Evolutionary conservation across 2,329 filamentous ascomycete species (phyloP).

Genomic region (Bipolaris zeicola): DNA sequence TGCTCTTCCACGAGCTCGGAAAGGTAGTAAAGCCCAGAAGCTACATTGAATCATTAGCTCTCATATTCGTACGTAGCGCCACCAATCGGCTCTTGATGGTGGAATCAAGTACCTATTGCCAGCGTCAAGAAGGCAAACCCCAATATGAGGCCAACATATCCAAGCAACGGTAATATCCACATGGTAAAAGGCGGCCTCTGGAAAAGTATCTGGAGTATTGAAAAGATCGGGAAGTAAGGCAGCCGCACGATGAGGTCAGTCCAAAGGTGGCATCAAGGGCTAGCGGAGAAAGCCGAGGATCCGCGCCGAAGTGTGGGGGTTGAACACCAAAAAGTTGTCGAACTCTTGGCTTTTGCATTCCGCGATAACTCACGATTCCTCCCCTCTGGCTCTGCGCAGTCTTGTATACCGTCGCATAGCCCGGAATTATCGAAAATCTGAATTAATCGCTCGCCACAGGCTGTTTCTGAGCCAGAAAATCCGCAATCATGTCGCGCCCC

Average conservation of each 20-base stretch:
- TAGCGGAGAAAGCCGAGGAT: constrained; percentile 22
- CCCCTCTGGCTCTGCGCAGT: not conserved
- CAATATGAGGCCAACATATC: constrained; percentile 83
- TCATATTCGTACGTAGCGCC: not conserved
- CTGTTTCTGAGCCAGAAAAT: not conserved
- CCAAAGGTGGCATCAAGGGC: constrained; percentile 32
- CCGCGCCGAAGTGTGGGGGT: constrained; percentile 26
- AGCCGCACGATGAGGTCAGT: constrained; percentile 31
- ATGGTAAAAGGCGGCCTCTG: constrained; percentile 57
- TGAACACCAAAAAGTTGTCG: constrained; percentile 34
- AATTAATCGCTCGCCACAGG: not conserved
- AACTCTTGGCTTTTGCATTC: constrained; percentile 22
- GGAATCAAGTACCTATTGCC: constrained; percentile 71
- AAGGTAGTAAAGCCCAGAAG: constrained; percentile 97
- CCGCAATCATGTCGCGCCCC: constrained; percentile 83
- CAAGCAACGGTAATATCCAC: constrained; percentile 94
- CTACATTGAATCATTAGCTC: constrained; percentile 51
- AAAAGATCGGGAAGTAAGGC: constrained; percentile 10
- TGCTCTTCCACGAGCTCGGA: constrained; percentile 98
- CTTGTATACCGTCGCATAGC: not conserved
- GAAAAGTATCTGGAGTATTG: constrained; percentile 4
- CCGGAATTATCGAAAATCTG: not conserved
- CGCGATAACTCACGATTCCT: not conserved
- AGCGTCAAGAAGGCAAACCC: constrained; percentile 95
- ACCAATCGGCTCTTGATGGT: not conserved